Evolutionary conservation across 2,329 filamentous ascomycete genomes (phyloP).

Genomic region (Canariomyces notabilis): DNA sequence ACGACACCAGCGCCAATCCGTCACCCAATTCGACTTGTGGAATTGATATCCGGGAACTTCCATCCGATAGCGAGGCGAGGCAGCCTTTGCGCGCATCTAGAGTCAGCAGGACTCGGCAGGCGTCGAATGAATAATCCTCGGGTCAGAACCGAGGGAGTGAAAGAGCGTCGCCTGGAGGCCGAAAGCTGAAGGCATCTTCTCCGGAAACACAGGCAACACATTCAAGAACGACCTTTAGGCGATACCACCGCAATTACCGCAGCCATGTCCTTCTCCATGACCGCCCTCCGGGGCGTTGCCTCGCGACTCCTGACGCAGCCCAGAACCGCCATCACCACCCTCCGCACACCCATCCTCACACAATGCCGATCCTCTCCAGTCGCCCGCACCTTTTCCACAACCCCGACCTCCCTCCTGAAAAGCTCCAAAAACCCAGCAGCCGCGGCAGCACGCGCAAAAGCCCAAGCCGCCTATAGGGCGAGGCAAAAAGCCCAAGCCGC

Average conservation of each 20-base stretch:
- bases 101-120: too few relatives aligned
- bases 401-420: conserved; percentile 1
- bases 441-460: background rate
- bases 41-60: too few relatives aligned
- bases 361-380: conserved; percentile 7
- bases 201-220: background rate
- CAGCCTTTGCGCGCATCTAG: too few relatives aligned
- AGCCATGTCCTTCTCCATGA: conserved; percentile 18
- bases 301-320: conserved; percentile 13
- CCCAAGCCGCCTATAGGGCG: background rate
- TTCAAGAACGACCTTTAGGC: background rate
- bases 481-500: background rate
- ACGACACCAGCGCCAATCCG: background rate
- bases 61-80: too few relatives aligned
- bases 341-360: background rate
- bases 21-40: background rate
- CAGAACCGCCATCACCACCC: conserved; percentile 4
- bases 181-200: too few relatives aligned
- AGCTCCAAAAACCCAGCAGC: conserved; percentile 1
- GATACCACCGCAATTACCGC: background rate
- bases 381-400: conserved; percentile 13
- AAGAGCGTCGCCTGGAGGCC: too few relatives aligned
- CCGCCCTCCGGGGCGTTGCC: conserved; percentile 21
- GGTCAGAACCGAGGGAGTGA: too few relatives aligned
- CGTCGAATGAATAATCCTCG: too few relatives aligned